Conservation (phyloP, 768 basidiomycete genomes). For the Termitomyces sp. region DNA sequence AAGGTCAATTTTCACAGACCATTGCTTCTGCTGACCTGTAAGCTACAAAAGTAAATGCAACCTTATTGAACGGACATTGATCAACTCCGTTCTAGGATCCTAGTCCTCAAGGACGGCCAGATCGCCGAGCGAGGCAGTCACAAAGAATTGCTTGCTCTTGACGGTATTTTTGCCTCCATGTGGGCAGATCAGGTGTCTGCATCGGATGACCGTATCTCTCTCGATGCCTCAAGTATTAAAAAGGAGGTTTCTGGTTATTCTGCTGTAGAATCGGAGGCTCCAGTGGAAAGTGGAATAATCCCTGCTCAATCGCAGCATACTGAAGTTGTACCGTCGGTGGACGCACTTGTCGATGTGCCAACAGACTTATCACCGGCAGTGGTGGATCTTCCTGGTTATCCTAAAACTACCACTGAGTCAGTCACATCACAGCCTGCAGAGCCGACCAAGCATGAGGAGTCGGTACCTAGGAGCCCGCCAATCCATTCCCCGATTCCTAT, state of each 20-base stretch:
- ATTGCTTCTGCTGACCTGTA: constrained; percentile 59
- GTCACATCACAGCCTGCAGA: constrained; percentile 10
- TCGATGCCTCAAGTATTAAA: constrained; percentile 22
- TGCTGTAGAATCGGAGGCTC: constrained; percentile 26
- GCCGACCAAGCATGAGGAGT: constrained; percentile 7
- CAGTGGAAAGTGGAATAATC: background rate
- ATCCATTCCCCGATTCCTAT: constrained; percentile 10
- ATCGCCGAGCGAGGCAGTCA: constrained; percentile 82
- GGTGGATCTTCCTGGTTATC: constrained; percentile 10
- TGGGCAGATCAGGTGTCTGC: constrained; percentile 83
- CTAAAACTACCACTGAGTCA: constrained; percentile 23
- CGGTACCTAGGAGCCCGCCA: constrained; percentile 9
- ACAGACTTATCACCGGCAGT: constrained; percentile 6
- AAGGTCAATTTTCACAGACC: constrained; percentile 28
- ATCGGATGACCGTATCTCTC: constrained; percentile 42
- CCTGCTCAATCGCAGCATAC: constrained; percentile 1
- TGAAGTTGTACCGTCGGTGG: constrained; percentile 3
- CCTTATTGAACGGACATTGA: background rate
- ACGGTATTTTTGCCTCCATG: constrained; percentile 78
- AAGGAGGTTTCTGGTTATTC: constrained; percentile 41
- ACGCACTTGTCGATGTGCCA: background rate
- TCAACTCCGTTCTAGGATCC: constrained; percentile 48
- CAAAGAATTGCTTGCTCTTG: constrained; percentile 64
- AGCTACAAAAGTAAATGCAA: constrained; percentile 17
- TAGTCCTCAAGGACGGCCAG: constrained; percentile 87